phyloP scores from a whole-genome alignment of 208 protist genomes.

The Lotmaria passim region DNA sequence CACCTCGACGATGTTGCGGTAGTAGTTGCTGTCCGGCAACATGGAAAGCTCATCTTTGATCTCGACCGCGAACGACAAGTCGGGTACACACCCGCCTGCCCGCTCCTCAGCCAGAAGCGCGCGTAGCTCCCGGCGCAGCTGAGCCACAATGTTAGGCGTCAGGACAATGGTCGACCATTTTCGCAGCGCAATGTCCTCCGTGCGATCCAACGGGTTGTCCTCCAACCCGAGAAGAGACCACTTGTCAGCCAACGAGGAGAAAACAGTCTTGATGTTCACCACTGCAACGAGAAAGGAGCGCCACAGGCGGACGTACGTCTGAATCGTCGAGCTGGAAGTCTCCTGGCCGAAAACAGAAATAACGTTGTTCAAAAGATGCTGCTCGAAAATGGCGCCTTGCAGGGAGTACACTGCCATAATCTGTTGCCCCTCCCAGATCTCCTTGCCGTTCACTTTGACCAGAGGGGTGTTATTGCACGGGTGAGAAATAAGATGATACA shows the following conservation, averaged over 20 bases:
- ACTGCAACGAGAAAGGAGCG: conserved; percentile 44
- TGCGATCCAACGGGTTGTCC: conserved; percentile 40
- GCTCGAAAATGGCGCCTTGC: conserved; percentile 33
- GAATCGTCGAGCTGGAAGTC: conserved; percentile 11
- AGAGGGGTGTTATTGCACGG: conserved; percentile 43
- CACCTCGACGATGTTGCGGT: conserved; percentile 39
- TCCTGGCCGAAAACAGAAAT: conserved; percentile 20
- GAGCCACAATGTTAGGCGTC: conserved; percentile 9
- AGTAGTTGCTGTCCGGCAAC: conserved; percentile 44
- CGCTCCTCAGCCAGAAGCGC: conserved; percentile 32
- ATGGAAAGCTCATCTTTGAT: conserved; percentile 55
- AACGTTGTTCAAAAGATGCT: conserved; percentile 37
- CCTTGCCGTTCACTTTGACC: conserved; percentile 31
- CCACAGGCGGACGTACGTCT: conserved; percentile 45
- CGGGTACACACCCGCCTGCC: background rate
- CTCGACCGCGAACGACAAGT: conserved; percentile 29
- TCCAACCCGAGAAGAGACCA: conserved; percentile 36
- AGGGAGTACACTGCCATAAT: conserved; percentile 40
- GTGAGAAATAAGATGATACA: conserved; percentile 57
- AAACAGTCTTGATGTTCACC: conserved; percentile 51
- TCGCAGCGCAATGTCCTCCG: conserved; percentile 42
- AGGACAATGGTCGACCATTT: conserved; percentile 45
- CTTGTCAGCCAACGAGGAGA: conserved; percentile 43
- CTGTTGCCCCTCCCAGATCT: conserved; percentile 39
- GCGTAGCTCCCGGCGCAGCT: conserved; percentile 32